phyloP scores from a whole-genome alignment of 208 protist genomes.

The Wallacemonas sp. region DNA sequence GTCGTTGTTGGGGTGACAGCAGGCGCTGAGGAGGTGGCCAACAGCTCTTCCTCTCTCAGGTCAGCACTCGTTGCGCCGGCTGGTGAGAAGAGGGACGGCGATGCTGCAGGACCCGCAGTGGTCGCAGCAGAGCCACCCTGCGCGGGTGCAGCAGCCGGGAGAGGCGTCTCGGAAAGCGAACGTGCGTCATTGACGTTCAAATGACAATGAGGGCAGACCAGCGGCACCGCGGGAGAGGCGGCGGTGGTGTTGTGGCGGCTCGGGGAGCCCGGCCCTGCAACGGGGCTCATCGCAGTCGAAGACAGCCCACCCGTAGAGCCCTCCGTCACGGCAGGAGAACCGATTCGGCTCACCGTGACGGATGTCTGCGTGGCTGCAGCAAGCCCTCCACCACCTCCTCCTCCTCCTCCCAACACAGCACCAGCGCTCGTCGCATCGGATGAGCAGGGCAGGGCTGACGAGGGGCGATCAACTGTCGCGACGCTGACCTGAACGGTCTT shows the following conservation, averaged over 20 bases:
- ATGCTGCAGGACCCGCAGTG: no score
- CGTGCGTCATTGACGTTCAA: background rate
- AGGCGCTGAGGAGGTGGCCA: no score
- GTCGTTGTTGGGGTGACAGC: no score
- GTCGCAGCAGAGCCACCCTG: no score
- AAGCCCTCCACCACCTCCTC: no score
- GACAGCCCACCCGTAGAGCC: background rate
- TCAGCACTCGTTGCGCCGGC: no score
- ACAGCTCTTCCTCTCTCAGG: no score
- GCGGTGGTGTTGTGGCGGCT: background rate
- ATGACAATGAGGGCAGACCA: conserved; percentile 1
- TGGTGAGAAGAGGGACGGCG: no score
- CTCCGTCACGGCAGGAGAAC: background rate
- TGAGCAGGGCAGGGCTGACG: conserved; percentile 6
- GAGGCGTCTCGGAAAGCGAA: no score
- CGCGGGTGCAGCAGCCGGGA: no score
- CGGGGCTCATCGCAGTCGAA: background rate
- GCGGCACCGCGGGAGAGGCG: background rate
- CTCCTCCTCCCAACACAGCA: no score
- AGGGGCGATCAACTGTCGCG: conserved; percentile 5
- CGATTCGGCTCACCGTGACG: background rate
- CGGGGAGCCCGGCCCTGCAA: background rate
- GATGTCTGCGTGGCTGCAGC: background rate
- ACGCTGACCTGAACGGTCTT: background rate
- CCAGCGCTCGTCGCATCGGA: no score